phyloP scores from a whole-genome alignment of 1,284 basidiomycete genomes.

The Neotropicomus parvogracilis region DNA sequence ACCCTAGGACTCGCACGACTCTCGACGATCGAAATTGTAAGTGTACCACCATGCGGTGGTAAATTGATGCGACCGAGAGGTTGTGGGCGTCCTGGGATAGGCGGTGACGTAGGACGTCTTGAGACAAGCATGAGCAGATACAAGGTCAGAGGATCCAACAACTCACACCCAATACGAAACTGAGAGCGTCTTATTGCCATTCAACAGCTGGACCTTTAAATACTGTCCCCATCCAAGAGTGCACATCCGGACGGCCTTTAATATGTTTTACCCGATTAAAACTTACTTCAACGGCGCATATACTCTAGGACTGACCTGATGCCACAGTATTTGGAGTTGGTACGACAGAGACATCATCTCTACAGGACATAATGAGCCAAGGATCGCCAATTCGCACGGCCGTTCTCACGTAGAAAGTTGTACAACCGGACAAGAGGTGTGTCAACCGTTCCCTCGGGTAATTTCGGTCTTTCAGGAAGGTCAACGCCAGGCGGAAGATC shows the following conservation, averaged over 20 bases:
- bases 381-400: not conserved
- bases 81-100: conserved; percentile 33
- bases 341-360: conserved; percentile 85
- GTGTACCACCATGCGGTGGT: conserved; percentile 54
- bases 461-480: conserved; percentile 47
- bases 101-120: conserved; percentile 47
- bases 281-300: not conserved
- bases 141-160: not conserved
- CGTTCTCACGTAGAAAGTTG: conserved; percentile 73
- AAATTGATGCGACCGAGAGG: conserved; percentile 40
- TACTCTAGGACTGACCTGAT: conserved; percentile 49
- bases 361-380: conserved; percentile 29
- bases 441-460: conserved; percentile 61
- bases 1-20: conserved; percentile 36
- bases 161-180: conserved; percentile 76
- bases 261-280: not conserved
- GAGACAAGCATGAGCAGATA: not conserved
- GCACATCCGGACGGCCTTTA: conserved; percentile 64
- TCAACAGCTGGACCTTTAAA: conserved; percentile 59
- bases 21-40: conserved; percentile 48
- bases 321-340: conserved; percentile 78
- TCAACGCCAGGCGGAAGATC: conserved; percentile 43
- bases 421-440: conserved; percentile 75
- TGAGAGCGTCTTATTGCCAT: conserved; percentile 60
- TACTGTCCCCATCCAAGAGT: conserved; percentile 77